Evolutionary conservation across 169 alveolate species (phyloP), one percentile per base, ranked within the genome.

Genomic region (Sarcocystis neurona): DNA sequence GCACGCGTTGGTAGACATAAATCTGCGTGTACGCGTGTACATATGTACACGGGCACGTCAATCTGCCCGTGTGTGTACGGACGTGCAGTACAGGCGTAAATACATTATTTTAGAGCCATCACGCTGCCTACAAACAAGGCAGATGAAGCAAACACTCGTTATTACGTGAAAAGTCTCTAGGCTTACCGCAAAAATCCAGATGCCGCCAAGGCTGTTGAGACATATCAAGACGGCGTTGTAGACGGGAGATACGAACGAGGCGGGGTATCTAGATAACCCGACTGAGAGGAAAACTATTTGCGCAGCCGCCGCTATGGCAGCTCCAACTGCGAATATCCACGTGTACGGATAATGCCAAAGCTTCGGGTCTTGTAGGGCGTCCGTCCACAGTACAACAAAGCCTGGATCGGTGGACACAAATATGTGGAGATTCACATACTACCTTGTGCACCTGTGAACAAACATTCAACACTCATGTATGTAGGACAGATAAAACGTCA

Each of bases 111-210:
- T n/a, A n/a, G n/a, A n/a, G n/a, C n/a, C n/a, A n/a, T n/a, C n/a
- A n/a, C n/a, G n/a, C n/a, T n/a, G n/a, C n/a, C n/a, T n/a, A n/a
- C n/a, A n/a, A n/a, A n/a, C n/a, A n/a, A n/a, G n/a, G n/a, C n/a
- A n/a, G n/a, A n/a, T n/a, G n/a, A n/a, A n/a, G n/a, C n/a, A n/a
- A n/a, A n/a, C n/a, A n/a, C n/a, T n/a, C n/a, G n/a, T n/a, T n/a
- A n/a, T n/a, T n/a, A n/a, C n/a, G n/a, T n/a, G n/a, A 53, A 23
- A 15, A 53, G 66, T 39, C 32, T 18, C 1, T 6, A 27, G 32
- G 82, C 47, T 72, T 72, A 72, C 82, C 82, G 47, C 20, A 53
- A 72, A 72, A 1, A 72, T 39, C 82, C 82, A 72, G 46, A 72
- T 72, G 58, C 82, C 82, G 47, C 82, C 82, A 39, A 72, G 48